Conservation (phyloP, 371 early-diverging fungal species). For the Mortierella sp. region DNA sequence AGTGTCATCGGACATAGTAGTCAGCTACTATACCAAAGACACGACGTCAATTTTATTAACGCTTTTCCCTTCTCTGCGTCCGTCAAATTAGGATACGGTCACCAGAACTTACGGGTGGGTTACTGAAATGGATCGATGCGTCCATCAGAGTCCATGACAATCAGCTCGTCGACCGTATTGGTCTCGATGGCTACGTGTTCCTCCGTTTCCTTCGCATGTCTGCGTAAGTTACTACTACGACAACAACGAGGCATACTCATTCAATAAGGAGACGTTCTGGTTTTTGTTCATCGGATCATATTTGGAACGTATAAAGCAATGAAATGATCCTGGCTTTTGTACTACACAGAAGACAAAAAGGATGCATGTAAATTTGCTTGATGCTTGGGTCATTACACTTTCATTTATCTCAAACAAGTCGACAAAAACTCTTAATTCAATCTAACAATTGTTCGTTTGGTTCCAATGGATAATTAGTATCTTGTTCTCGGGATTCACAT, state of each 20-base stretch:
- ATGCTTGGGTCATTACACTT: too few species aligned
- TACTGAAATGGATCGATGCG: slow-evolving; percentile 73
- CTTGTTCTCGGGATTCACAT: slow-evolving; percentile 67
- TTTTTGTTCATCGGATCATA: not conserved
- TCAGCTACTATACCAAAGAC: too few species aligned
- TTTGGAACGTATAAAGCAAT: not conserved
- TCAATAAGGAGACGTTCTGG: too few species aligned
- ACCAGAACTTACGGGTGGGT: slow-evolving; percentile 64
- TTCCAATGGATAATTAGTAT: slow-evolving; percentile 13
- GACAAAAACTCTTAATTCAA: not conserved
- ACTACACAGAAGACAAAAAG: not conserved
- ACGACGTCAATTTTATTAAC: too few species aligned
- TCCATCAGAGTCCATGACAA: slow-evolving; percentile 70
- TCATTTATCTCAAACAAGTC: too few species aligned
- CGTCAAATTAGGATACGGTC: slow-evolving; percentile 67
- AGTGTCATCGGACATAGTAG: too few species aligned
- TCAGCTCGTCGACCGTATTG: slow-evolving; percentile 70
- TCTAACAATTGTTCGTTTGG: not conserved
- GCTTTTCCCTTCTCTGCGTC: not conserved
- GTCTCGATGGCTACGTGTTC: slow-evolving; percentile 87
- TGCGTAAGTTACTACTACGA: slow-evolving; percentile 43
- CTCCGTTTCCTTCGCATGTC: slow-evolving; percentile 78
- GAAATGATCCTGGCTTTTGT: not conserved
- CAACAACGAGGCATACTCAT: not conserved
- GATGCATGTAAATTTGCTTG: too few species aligned